A percentile compares a stretch with the other conserved stretches of the same genome.
Conservation (phyloP, 805 yeast genomes). For the Sugiyamaella americana region DNA sequence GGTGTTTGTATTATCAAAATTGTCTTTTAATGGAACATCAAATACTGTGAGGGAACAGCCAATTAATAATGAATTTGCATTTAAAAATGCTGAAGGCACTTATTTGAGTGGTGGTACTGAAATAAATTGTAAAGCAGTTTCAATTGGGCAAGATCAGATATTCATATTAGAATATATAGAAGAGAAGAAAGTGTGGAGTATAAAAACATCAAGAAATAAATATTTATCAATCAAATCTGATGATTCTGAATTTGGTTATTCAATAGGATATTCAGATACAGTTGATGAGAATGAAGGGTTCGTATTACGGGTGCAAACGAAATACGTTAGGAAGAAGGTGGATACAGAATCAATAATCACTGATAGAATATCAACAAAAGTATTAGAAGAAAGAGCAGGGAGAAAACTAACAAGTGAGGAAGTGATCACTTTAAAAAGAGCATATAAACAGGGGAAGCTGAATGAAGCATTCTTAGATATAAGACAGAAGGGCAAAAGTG, state of each 20-base stretch:
- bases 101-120: slow-evolving; percentile 25
- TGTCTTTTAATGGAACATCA: slow-evolving; percentile 14
- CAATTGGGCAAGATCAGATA: slow-evolving; percentile 31
- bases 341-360: slow-evolving; percentile 6
- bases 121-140: slow-evolving; percentile 29
- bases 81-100: slow-evolving; percentile 29
- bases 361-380: slow-evolving; percentile 19
- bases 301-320: slow-evolving; percentile 27
- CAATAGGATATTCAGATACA: slow-evolving; percentile 22
- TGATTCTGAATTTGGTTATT: slow-evolving; percentile 16
- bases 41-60: background rate
- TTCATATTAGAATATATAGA: slow-evolving; percentile 18
- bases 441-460: slow-evolving; percentile 30
- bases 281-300: slow-evolving; percentile 14
- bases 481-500: slow-evolving; percentile 28
- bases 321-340: slow-evolving; percentile 10
- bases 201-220: slow-evolving; percentile 15
- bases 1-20: slow-evolving; percentile 28
- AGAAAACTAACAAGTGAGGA: slow-evolving; percentile 22
- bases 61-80: slow-evolving; percentile 19
- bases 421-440: slow-evolving; percentile 21
- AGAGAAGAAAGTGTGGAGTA: slow-evolving; percentile 24
- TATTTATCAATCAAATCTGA: slow-evolving; percentile 14
- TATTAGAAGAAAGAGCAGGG: slow-evolving; percentile 25
- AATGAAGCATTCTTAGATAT: slow-evolving; percentile 36